Base-by-base conservation (phyloP, 345 rosid genomes). In the Citrus glauca region DNA sequence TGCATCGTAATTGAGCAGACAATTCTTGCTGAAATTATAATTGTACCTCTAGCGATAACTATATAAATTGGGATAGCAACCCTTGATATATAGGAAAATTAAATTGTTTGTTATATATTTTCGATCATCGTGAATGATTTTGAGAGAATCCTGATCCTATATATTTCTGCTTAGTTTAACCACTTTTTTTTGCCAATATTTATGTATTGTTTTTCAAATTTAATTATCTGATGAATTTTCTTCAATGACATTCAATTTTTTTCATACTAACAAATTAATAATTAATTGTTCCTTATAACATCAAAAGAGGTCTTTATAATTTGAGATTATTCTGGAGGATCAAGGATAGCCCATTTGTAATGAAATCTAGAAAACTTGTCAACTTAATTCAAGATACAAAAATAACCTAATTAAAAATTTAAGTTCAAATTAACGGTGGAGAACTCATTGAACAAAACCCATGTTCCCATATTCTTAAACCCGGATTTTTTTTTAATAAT, bases 21-120 rank as follows among this genome's bases (percentile, higher is more conserved):
- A 65, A 82, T 28, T 82, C 56, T 79, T 71, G 77, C 27, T 79
- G 50, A 62, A 62, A 27, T 33, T 74, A 20, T 63, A 27, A 62
- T 28, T 45, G 11, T 38, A 3, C 11, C 14, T 66, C 25, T 38
- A 59, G 11, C 5, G 20, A 6, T 59, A 42, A 57, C 27, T 30
- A 64, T 35, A 66, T 66, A 35, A 74, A 45, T 22, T 20, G 61
- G 70, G 78, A 45, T 25, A 64, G 33, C 45, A 61, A 59, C 62
- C 13, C 28, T 59, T 56, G 25, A 56, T 56, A 19, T 6, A 56
- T 19, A n/a, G 14, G 62, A 9, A 59, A 59, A 9, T n/a, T 59
- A 7, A 22, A 59, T 22, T 22, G 4, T n/a, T n/a, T 59, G 10
- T n/a, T 7, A 59, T n/a, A 7, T 19, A 7, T 56, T 0, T 59